Evolutionary conservation across 345 rosid species (phyloP).

Genomic region (Lenwebbia sp.): DNA sequence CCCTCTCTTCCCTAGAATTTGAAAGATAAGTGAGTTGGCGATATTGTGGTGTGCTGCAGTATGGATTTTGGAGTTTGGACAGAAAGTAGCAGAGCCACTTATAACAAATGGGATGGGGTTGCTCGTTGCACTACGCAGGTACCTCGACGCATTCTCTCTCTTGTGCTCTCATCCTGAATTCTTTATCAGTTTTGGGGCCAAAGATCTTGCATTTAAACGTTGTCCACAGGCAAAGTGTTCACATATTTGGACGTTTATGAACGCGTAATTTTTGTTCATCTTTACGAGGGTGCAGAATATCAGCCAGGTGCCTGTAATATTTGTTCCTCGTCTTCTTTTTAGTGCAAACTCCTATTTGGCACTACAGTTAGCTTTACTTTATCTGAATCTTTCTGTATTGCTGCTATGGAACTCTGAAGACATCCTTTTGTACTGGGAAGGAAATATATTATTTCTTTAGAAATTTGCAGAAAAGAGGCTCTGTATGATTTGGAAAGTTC

Average conservation of each 20-base stretch:
- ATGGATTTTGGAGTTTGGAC: conserved; percentile 97
- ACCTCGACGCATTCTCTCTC: neutral
- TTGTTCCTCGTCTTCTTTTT: neutral
- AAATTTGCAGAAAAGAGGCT: neutral
- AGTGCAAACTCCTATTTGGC: neutral
- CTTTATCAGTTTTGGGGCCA: neutral
- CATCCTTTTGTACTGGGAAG: neutral
- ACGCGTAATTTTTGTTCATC: neutral
- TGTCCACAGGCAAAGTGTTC: neutral
- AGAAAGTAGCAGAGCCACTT: conserved; percentile 73
- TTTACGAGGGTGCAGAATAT: neutral
- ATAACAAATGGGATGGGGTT: conserved; percentile 92
- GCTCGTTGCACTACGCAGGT: conserved; percentile 86
- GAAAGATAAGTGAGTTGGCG: neutral
- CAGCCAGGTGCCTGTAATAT: neutral
- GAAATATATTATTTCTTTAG: neutral
- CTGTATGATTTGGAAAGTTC: neutral
- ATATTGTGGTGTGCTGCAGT: conserved; percentile 18
- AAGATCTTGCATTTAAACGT: neutral
- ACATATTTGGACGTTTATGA: neutral
- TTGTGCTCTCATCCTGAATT: neutral
- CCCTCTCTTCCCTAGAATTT: neutral
- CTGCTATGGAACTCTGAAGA: neutral
- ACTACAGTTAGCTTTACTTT: neutral
- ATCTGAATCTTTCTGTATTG: neutral